These are phyloP conservation scores for Trapa bicornis DNA, from an alignment of 345 rosid species.

Conservation along the genomic window DNA sequence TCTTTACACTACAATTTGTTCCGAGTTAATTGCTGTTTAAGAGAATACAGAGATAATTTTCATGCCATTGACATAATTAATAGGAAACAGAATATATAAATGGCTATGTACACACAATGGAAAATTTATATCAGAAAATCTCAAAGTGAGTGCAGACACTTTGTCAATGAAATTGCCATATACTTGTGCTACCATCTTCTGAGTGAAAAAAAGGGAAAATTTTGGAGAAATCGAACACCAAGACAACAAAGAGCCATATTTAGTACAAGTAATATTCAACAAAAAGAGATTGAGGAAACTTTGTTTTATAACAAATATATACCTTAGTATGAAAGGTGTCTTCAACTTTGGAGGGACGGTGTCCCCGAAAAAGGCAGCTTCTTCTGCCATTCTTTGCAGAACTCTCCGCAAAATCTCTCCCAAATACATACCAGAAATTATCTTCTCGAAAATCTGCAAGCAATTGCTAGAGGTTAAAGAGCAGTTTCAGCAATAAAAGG, in stretches of 20 bases:
- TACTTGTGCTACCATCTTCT: too few relatives aligned
- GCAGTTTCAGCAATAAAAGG: background rate
- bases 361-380: conserved; percentile 78
- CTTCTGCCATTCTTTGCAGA: conserved; percentile 71
- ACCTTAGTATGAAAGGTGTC: conserved; percentile 59
- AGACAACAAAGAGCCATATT: too few relatives aligned
- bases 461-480: background rate
- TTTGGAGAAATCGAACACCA: too few relatives aligned
- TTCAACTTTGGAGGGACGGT: conserved; percentile 56
- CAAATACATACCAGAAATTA: conserved; percentile 92
- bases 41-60: background rate
- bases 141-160: background rate
- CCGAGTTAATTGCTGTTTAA: background rate
- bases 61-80: background rate
- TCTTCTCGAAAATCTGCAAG: conserved; percentile 75
- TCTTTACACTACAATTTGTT: background rate
- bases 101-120: background rate
- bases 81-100: background rate
- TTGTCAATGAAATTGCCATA: background rate
- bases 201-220: too few relatives aligned
- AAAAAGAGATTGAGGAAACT: too few relatives aligned
- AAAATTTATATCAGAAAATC: too few relatives aligned
- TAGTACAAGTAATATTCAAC: too few relatives aligned
- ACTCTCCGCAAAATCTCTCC: conserved; percentile 90
- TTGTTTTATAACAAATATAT: background rate